phyloP scores from a whole-genome alignment of 768 basidiomycete species.

The Phallus indusiatus region DNA sequence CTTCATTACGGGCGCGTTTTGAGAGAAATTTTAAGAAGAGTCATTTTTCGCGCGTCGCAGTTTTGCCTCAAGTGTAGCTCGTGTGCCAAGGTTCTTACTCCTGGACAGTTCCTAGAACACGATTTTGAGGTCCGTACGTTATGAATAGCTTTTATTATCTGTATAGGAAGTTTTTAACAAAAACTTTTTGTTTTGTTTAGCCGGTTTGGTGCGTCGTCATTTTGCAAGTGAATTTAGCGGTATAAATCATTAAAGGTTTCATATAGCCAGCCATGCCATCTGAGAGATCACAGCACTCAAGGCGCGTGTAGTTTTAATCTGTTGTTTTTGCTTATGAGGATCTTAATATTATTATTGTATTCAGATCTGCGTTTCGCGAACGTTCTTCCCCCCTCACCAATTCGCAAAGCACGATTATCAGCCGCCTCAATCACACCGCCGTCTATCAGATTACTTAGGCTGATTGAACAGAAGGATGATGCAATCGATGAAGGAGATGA shows the following conservation, averaged over 20 bases:
- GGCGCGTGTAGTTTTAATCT: conserved; percentile 9
- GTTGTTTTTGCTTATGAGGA: background rate
- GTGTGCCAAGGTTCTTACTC: conserved; percentile 75
- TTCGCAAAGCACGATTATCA: background rate
- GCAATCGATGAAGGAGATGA: background rate
- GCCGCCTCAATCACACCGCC: background rate
- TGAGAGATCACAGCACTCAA: conserved; percentile 64
- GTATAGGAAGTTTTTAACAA: conserved; percentile 3
- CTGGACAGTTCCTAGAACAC: conserved; percentile 69
- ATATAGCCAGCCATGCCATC: conserved; percentile 71
- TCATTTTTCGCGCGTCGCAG: conserved; percentile 25
- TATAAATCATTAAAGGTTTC: background rate
- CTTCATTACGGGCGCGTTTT: conserved; percentile 1
- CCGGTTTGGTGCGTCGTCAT: conserved; percentile 33
- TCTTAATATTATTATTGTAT: background rate
- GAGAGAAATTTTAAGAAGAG: conserved; percentile 2
- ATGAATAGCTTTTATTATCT: background rate
- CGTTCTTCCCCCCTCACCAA: conserved; percentile 12
- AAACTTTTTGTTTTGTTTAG: conserved; percentile 17
- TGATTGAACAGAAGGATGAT: background rate
- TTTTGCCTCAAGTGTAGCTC: conserved; percentile 69
- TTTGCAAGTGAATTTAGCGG: background rate
- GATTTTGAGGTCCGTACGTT: conserved; percentile 59
- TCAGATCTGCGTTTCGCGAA: conserved; percentile 18
- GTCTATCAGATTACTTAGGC: background rate